Evolutionary conservation across 441 rosid genomes (phyloP), one percentile per base, ranked within the genome.

Genomic region (Populus hybrid): DNA sequence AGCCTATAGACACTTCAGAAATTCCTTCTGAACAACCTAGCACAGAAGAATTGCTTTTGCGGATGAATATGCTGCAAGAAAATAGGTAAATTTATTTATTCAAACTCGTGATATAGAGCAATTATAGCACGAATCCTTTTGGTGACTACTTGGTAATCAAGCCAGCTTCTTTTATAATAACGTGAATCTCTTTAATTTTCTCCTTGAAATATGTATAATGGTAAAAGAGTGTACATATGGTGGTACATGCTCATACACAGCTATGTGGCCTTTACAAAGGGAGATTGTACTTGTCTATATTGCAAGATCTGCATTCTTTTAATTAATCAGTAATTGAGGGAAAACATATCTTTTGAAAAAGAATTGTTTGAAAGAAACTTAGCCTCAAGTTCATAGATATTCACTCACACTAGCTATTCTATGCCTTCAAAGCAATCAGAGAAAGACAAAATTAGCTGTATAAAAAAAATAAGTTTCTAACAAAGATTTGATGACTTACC

Each of bases 51-150:
- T 75, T 92, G 81, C 89, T 89, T 84, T 86, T 87, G 38, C 91
- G 94, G 28, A 87, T 91, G 76, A 88, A 90, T 82, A 84, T 90
- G 79, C 87, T 94, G 79, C 86, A 75, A 79, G 93, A 94, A 78
- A 84, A 91, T 82, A 84, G 88, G 97, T 93, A 75, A 78, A 71
- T 74, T 33, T 76, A 21, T 36, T 59, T 72, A 33, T 33, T 70
- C 68, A 7, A 14, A 21, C 24, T 71, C 56, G 4, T 61, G 68
- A 66, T 71, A 21, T 66, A 1, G 10, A 24, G 23, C 50, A 33
- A 67, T 59, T 18, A 7, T 20, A 56, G 63, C 21, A 20, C 3
- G 2, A 56, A 56, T 56, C 26, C 21, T 10, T 31, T 61, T 33
- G 38, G 31, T 26, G 42, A 73, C 59, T 64, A 36, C 3, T 59